Base-by-base conservation (phyloP, 176 grass and related monocot genomes). In the Poa pratensis region DNA sequence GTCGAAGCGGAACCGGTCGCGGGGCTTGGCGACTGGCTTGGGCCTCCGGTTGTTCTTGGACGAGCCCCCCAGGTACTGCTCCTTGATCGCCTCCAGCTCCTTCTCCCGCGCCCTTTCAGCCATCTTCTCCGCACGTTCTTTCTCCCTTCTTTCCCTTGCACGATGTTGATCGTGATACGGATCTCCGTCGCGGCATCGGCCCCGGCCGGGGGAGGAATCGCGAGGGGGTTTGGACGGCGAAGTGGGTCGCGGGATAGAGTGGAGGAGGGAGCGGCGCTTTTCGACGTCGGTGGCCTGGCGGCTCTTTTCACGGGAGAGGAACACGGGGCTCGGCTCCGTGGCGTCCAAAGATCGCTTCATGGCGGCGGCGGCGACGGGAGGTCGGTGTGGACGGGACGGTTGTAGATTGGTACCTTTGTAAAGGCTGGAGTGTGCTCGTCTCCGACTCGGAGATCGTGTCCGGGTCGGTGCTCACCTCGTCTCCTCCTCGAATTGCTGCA, bases 21-120 rank as follows among this genome's bases (percentile, higher is more conserved):
- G 91, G 26, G 92, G 95, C 84, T 91, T 97, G 73, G 94, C 90
- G 16, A 94, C 95, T 57, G 92, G 91, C 88, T 97, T 94, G 24
- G 95, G 92, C 40, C 88, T 20, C 34, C 40, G 7, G 18, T 12
- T 93, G 18, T 12, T 93, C 68, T 95, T 93, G 28, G 89, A 92
- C 0, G 18, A 69, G 1, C 92, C 95, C 46, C 92, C 95, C 46
- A 95, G 79, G 53, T 97, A 97, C 80, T 97, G 95, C 75, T 97
- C 92, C 89, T 91, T 97, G 69, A 97, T 97, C 14, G 89, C 81
- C 1, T 97, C 95, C 12, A 97, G 82, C 85, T 95, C 90, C 78
- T 97, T 95, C 43, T 89, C 89, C 11, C 87, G 89, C 89, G 93
- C 90, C 46, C 92, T 71, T 84, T 97, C 92, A 40, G 75, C 84